Evolutionary conservation across 169 alveolate species (phyloP).

Genomic region (Cryptosporidium canis): DNA sequence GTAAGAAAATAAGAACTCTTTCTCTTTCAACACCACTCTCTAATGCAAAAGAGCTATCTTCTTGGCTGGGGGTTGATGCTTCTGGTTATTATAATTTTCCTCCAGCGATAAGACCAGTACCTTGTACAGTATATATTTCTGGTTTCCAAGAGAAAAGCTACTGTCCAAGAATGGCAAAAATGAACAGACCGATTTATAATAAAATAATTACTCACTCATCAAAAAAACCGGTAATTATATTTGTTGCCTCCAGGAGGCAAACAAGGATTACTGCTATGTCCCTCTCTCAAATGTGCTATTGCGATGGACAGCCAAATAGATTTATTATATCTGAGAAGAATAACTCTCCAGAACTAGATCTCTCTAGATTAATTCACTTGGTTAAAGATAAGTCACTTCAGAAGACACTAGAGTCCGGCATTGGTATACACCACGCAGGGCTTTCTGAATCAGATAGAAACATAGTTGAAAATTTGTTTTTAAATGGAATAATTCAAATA

Average conservation of each 20-base stretch:
- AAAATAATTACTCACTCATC: constrained; percentile 91
- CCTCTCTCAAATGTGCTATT: constrained; percentile 78
- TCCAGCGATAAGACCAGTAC: constrained; percentile 98
- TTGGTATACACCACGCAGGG: constrained; percentile 99
- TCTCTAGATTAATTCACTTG: constrained; percentile 26
- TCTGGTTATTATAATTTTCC: constrained; percentile 96
- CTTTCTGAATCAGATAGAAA: constrained; percentile 92
- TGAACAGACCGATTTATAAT: constrained; percentile 94
- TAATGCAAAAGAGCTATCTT: constrained; percentile 96
- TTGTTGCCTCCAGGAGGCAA: constrained; percentile 97
- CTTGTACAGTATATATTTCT: constrained; percentile 93
- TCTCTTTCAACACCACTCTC: constrained; percentile 99
- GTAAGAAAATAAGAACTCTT: constrained; percentile 88
- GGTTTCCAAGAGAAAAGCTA: constrained; percentile 92
- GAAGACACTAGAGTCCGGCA: constrained; percentile 91
- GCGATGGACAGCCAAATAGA: constrained; percentile 76
- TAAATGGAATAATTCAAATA: constrained; percentile 91
- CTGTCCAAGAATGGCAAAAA: constrained; percentile 96
- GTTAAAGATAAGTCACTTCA: constrained; percentile 89
- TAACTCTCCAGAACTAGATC: neutral
- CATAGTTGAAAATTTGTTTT: constrained; percentile 95
- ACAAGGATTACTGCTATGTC: constrained; percentile 97
- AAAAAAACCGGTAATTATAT: constrained; percentile 94
- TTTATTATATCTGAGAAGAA: constrained; percentile 51
- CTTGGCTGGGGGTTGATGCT: constrained; percentile 96